phyloP scores from a whole-genome alignment of 2,329 filamentous ascomycete species.

The Teratosphaeria epicoccoides region DNA sequence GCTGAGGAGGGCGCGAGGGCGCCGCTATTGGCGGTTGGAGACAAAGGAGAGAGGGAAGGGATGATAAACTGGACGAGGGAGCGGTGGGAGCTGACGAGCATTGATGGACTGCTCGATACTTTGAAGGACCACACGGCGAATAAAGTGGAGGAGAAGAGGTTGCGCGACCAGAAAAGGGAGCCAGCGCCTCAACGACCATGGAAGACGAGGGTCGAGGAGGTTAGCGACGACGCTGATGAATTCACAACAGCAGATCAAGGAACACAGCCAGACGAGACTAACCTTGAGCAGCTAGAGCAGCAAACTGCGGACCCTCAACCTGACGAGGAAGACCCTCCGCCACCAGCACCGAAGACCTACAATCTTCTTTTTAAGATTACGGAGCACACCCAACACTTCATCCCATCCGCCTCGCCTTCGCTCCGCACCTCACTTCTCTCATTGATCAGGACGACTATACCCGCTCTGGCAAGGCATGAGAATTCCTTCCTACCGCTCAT shows the following conservation, averaged over 20 bases:
- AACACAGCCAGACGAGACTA: conserved; percentile 5
- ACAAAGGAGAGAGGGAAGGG: conserved; percentile 8
- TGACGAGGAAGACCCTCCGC: conserved; percentile 31
- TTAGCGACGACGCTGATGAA: not conserved
- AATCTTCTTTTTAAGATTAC: conserved; percentile 72
- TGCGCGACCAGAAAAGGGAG: conserved; percentile 1
- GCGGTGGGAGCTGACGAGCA: conserved; percentile 21
- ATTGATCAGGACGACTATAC: conserved; percentile 62
- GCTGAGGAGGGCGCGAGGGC: conserved; percentile 67
- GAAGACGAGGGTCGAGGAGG: conserved; percentile 18
- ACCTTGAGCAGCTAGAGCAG: conserved; percentile 10
- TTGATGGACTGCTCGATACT: conserved; percentile 34
- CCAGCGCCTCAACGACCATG: conserved; percentile 19
- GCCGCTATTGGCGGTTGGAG: conserved; percentile 34
- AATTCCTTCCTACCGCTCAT: conserved; percentile 79
- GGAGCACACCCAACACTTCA: conserved; percentile 75
- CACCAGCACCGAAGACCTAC: conserved; percentile 66
- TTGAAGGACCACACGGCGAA: conserved; percentile 16
- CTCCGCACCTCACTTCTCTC: conserved; percentile 69
- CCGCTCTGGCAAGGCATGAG: conserved; percentile 64
- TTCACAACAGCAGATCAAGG: not conserved
- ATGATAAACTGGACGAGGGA: conserved; percentile 5
- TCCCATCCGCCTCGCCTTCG: conserved; percentile 71
- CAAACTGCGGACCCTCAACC: conserved; percentile 43
- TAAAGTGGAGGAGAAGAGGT: conserved; percentile 23